These are phyloP conservation scores for Punica granatum DNA, from an alignment of 345 rosid species.

Conservation along the genomic window DNA sequence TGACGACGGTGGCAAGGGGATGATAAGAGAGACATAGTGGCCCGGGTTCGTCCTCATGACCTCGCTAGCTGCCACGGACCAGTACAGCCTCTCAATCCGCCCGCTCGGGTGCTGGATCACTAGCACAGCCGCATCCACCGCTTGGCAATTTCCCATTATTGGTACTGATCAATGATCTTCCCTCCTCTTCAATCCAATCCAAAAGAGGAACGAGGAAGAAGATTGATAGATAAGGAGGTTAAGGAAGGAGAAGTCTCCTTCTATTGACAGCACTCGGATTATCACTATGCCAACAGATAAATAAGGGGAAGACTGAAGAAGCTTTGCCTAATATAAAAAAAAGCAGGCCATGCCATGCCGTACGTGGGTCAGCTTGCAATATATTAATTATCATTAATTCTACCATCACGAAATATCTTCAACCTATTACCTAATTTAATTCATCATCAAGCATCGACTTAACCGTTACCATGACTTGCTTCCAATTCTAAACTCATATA, in stretches of 20 bases:
- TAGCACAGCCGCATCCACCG: constrained; percentile 91
- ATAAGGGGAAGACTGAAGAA: neutral
- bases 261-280: neutral
- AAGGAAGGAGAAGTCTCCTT: neutral
- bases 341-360: too few species aligned
- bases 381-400: too few species aligned
- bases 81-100: constrained; percentile 65
- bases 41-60: constrained; percentile 80
- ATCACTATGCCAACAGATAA: neutral
- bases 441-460: too few species aligned
- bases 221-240: neutral
- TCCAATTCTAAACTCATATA: too few species aligned
- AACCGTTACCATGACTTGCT: too few species aligned
- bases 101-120: constrained; percentile 94
- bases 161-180: neutral
- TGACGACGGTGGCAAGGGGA: constrained; percentile 51
- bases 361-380: too few species aligned
- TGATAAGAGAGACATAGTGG: constrained; percentile 84
- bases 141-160: constrained; percentile 89
- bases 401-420: too few species aligned
- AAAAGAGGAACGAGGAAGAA: neutral
- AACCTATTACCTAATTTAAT: too few species aligned
- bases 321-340: too few species aligned
- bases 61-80: constrained; percentile 62
- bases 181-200: too few species aligned